Conservation (phyloP, 1,284 basidiomycete genomes). For the Rhizoctonia solani region DNA sequence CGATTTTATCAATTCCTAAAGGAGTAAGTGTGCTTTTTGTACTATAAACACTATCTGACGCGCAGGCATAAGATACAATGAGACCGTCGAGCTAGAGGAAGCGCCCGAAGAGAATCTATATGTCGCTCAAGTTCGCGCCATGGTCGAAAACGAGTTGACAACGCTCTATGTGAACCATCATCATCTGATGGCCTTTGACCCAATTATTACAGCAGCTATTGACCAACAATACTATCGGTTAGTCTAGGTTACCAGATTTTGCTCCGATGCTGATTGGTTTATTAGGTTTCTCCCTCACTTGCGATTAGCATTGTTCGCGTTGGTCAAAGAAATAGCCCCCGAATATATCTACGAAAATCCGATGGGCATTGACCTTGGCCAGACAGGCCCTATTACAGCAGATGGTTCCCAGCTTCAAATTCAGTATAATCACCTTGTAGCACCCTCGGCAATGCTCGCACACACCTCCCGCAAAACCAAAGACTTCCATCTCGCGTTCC, state of each 20-base stretch:
- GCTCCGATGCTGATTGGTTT: neutral
- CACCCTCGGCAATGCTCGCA: slow-evolving; percentile 60
- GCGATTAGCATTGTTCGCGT: slow-evolving; percentile 84
- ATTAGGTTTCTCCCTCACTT: slow-evolving; percentile 86
- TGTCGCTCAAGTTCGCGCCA: slow-evolving; percentile 87
- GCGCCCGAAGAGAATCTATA: slow-evolving; percentile 66
- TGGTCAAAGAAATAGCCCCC: slow-evolving; percentile 87
- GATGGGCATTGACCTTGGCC: slow-evolving; percentile 43
- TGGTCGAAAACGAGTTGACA: slow-evolving; percentile 91
- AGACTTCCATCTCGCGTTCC: slow-evolving; percentile 95
- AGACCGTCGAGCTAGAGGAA: slow-evolving; percentile 48
- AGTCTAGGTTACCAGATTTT: slow-evolving; percentile 34
- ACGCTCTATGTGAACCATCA: slow-evolving; percentile 96
- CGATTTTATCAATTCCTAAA: slow-evolving; percentile 29
- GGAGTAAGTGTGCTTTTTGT: slow-evolving; percentile 12
- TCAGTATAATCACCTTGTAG: slow-evolving; percentile 76
- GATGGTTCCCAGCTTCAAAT: slow-evolving; percentile 53
- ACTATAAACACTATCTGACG: neutral
- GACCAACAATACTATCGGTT: slow-evolving; percentile 90
- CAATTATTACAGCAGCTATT: slow-evolving; percentile 90
- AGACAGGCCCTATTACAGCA: slow-evolving; percentile 36
- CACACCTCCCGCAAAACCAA: slow-evolving; percentile 54
- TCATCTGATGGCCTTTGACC: slow-evolving; percentile 88
- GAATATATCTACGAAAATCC: slow-evolving; percentile 90
- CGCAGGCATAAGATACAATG: slow-evolving; percentile 30